Percentiles rank a stretch among this genome's conserved stretches.
Evolutionary conservation across 148 eudicot genomes (phyloP).

Genomic region (Polygonum aviculare): DNA sequence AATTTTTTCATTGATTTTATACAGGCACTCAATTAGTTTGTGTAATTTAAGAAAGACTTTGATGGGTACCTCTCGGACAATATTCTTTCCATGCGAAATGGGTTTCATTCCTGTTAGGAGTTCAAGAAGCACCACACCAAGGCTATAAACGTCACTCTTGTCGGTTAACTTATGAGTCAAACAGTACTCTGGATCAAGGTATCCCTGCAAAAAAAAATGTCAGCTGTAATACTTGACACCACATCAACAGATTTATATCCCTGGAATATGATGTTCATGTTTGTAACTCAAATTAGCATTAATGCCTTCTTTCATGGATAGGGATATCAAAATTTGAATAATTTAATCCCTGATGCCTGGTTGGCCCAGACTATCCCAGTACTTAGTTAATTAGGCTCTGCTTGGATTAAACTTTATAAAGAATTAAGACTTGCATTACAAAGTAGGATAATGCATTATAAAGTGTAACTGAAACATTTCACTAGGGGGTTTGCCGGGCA

Average conservation of each 20-base stretch:
- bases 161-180: constrained; percentile 75
- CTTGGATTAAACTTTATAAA: too few relatives aligned
- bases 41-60: not conserved
- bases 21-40: not conserved
- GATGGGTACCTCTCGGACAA: constrained; percentile 70
- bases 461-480: too few relatives aligned
- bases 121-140: constrained; percentile 79
- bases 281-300: not conserved
- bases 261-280: not conserved
- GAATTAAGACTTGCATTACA: too few relatives aligned
- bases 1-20: too few relatives aligned
- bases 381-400: too few relatives aligned
- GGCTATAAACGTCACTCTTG: constrained; percentile 84
- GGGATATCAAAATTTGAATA: not conserved
- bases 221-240: not conserved
- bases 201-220: constrained; percentile 44
- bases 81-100: constrained; percentile 65
- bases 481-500: not conserved
- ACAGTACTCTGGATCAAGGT: constrained; percentile 81
- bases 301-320: not conserved
- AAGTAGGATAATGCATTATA: too few relatives aligned
- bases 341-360: not conserved
- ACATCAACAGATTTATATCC: not conserved
- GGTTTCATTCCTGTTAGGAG: constrained; percentile 70
- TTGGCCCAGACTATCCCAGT: too few relatives aligned